Percentiles rank a stretch among this genome's conserved stretches.
These are phyloP conservation scores for Primulina eburnea DNA, from an alignment of 257 asterid genomes.

Conservation along the genomic window DNA sequence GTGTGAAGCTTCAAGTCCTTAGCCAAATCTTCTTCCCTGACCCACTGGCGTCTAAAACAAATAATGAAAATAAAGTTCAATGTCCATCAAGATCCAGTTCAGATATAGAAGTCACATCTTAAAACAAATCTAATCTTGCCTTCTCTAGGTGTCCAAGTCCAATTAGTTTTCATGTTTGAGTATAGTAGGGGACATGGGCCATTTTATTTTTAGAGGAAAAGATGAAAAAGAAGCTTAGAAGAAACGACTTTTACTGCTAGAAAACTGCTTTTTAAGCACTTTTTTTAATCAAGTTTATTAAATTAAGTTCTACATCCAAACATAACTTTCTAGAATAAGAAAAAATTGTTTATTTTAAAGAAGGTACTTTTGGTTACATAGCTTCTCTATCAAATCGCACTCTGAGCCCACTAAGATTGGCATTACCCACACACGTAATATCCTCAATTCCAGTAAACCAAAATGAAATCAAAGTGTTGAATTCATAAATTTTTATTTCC, in stretches of 20 bases:
- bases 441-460: background rate
- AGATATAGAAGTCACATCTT: background rate
- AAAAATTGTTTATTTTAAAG: no score
- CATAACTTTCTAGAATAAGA: no score
- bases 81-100: constrained; percentile 18
- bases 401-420: background rate
- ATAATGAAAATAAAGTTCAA: constrained; percentile 21
- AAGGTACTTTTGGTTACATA: background rate
- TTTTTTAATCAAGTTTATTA: no score
- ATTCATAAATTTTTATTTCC: background rate
- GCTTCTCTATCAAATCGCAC: background rate
- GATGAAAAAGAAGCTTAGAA: background rate
- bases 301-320: background rate
- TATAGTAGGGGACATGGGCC: background rate
- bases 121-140: no score
- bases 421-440: background rate
- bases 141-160: background rate
- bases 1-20: constrained; percentile 95
- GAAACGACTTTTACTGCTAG: background rate
- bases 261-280: no score
- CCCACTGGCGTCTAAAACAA: constrained; percentile 81
- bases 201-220: constrained; percentile 9
- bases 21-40: constrained; percentile 96
- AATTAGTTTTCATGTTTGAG: background rate
- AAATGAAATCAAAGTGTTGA: constrained; percentile 1